A percentile compares a stretch with the other conserved stretches of the same genome.
phyloP scores from a whole-genome alignment of 257 asterid genomes.

The Avicennia marina region DNA sequence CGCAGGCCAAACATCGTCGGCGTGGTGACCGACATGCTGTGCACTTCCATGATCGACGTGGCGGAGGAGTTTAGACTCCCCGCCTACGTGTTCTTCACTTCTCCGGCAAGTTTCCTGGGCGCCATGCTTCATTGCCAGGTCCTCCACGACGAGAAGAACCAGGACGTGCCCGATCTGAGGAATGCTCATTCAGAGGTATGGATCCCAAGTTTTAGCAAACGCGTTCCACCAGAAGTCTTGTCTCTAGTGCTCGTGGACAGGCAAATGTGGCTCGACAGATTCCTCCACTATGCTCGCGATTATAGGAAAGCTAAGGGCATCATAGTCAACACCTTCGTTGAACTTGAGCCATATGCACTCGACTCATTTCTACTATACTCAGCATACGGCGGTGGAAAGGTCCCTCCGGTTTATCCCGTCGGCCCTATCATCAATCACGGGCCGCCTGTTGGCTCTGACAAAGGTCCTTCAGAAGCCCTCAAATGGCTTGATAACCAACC shows the following conservation, averaged over 20 bases:
- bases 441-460: neutral
- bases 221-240: slow-evolving; percentile 38
- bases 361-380: slow-evolving; percentile 23
- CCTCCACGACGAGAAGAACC: slow-evolving; percentile 44
- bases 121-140: slow-evolving; percentile 54
- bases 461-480: slow-evolving; percentile 8
- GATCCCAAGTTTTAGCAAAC: slow-evolving; percentile 39
- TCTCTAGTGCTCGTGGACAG: slow-evolving; percentile 40
- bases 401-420: slow-evolving; percentile 44
- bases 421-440: slow-evolving; percentile 54
- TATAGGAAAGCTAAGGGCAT: slow-evolving; percentile 55
- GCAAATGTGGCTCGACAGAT: slow-evolving; percentile 41
- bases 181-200: slow-evolving; percentile 19
- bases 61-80: slow-evolving; percentile 43
- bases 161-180: slow-evolving; percentile 32
- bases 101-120: slow-evolving; percentile 58
- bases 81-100: slow-evolving; percentile 49
- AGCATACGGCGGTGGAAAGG: slow-evolving; percentile 16
- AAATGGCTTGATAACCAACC: slow-evolving; percentile 46
- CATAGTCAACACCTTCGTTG: slow-evolving; percentile 47
- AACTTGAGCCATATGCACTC: slow-evolving; percentile 45
- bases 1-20: slow-evolving; percentile 18
- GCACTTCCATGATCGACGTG: slow-evolving; percentile 52
- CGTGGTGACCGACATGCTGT: slow-evolving; percentile 58
- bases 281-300: slow-evolving; percentile 47